Conservation (phyloP, 2,329 filamentous ascomycete species). For the Alternaria arborescens region DNA sequence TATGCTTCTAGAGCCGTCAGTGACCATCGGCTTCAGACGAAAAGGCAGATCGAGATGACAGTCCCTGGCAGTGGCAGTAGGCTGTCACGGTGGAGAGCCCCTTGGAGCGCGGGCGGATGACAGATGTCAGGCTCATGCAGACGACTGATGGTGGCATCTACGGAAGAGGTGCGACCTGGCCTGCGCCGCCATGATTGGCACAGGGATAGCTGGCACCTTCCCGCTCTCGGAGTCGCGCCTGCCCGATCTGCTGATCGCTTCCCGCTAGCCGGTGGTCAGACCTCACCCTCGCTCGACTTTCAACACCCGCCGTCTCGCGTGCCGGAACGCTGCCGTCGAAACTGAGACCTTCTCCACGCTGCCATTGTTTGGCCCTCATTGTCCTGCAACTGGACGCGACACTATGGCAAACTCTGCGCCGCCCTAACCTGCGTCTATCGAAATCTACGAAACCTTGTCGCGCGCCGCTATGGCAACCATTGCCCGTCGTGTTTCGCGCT, state of each 20-base stretch:
- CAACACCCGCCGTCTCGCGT: conserved; percentile 20
- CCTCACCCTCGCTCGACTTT: conserved; percentile 28
- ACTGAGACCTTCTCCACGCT: conserved; percentile 8
- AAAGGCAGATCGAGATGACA: neutral
- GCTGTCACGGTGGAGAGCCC: conserved; percentile 2
- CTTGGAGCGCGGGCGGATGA: conserved; percentile 35
- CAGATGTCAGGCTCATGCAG: conserved; percentile 33
- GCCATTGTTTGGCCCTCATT: neutral
- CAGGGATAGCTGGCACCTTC: conserved; percentile 38
- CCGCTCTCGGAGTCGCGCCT: conserved; percentile 31
- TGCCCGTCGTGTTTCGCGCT: neutral
- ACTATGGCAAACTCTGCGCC: conserved; percentile 6
- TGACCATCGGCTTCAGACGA: neutral
- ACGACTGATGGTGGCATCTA: conserved; percentile 33
- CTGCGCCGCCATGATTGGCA: conserved; percentile 37
- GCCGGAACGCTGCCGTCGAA: conserved; percentile 5
- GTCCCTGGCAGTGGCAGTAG: neutral
- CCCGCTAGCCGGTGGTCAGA: conserved; percentile 46
- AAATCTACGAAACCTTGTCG: conserved; percentile 10
- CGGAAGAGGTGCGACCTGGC: conserved; percentile 35
- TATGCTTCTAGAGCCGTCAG: neutral
- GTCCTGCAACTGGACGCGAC: conserved; percentile 2
- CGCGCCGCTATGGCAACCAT: neutral
- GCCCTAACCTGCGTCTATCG: conserved; percentile 1
- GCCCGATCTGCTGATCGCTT: conserved; percentile 29